Conservation (phyloP, 169 alveolate genomes). For the Eimeria tenella region DNA sequence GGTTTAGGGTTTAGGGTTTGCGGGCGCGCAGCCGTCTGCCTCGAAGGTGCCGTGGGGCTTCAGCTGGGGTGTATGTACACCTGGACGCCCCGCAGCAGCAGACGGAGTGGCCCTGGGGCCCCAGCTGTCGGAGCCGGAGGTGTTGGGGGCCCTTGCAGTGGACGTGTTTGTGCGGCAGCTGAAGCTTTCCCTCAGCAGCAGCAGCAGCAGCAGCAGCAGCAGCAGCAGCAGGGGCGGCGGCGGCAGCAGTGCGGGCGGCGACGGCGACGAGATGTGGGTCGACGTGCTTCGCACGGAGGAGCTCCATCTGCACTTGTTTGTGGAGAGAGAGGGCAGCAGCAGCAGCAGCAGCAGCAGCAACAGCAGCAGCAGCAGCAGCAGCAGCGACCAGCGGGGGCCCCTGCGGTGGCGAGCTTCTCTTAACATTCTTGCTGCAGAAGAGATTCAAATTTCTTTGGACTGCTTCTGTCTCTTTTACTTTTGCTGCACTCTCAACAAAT, state of each 20-base stretch:
- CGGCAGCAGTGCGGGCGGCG: not conserved
- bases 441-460: not conserved
- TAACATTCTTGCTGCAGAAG: slow-evolving; percentile 4
- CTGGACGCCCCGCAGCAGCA: not conserved
- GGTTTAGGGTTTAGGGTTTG: slow-evolving; percentile 26
- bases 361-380: slow-evolving; percentile 62
- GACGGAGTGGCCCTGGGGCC: slow-evolving; percentile 16
- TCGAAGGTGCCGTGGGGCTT: slow-evolving; percentile 54
- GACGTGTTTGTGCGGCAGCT: slow-evolving; percentile 36
- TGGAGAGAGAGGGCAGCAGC: slow-evolving; percentile 21
- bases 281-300: slow-evolving; percentile 40
- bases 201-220: slow-evolving; percentile 54
- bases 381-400: slow-evolving; percentile 42
- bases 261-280: slow-evolving; percentile 10
- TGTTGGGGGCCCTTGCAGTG: slow-evolving; percentile 18
- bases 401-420: slow-evolving; percentile 44
- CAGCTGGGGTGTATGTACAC: not conserved
- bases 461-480: not conserved
- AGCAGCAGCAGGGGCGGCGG: slow-evolving; percentile 9
- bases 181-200: slow-evolving; percentile 36
- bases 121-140: slow-evolving; percentile 20
- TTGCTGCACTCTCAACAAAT: not conserved
- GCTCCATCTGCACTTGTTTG: slow-evolving; percentile 44
- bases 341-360: slow-evolving; percentile 38
- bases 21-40: slow-evolving; percentile 26